Base-by-base conservation (phyloP, 2,329 filamentous ascomycete species). In the Cladosporium sp. region DNA sequence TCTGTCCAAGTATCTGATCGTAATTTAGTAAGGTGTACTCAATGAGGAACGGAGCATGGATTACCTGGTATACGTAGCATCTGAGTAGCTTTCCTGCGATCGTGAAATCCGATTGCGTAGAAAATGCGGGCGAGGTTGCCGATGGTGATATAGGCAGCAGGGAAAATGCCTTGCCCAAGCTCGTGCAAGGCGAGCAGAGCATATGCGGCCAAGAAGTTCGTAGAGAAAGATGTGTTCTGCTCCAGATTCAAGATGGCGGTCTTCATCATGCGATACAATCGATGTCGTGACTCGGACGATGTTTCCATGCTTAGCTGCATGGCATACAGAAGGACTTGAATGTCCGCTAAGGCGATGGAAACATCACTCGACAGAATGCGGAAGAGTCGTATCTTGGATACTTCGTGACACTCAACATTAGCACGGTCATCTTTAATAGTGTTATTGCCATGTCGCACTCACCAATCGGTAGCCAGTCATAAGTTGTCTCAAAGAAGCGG, bases 11-110 rank as follows among this genome's bases (percentile, higher is more conserved):
- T 59, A 17, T 52, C 54, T 19, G 29, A 13, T 13, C 27, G 11
- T 18, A 2, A 7, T 7, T 36, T 3, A 36, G 32, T 17, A 36
- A 36, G n/a, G n/a, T n/a, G n/a, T 36, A 27, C 5, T 27, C 9
- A 4, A 4, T 9, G 9, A 5, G 9, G 5, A 27, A 27, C 9
- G 5, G 22, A 27, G 9, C 22, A 27, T 27, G 12, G 15, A 11
- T 1, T 41, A 48, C 45, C 37, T 32, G 45, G 45, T 3, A 18
- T 22, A 2, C 36, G 45, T 13, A 48, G 12, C 3, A 48, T 43
- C 30, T 57, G 56, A 7, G 56, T 58, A 3, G 53, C 56, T 34
- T 51, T 54, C n/a, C 36, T 53, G 36, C 54, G 55, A 42, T 57
- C 56, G 19, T 59, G 57, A n/a, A 52, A 47, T 12, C 57, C 57